These are phyloP conservation scores for Mycena olivaceomarginata DNA, from an alignment of 768 basidiomycete species.

Conservation along the genomic window DNA sequence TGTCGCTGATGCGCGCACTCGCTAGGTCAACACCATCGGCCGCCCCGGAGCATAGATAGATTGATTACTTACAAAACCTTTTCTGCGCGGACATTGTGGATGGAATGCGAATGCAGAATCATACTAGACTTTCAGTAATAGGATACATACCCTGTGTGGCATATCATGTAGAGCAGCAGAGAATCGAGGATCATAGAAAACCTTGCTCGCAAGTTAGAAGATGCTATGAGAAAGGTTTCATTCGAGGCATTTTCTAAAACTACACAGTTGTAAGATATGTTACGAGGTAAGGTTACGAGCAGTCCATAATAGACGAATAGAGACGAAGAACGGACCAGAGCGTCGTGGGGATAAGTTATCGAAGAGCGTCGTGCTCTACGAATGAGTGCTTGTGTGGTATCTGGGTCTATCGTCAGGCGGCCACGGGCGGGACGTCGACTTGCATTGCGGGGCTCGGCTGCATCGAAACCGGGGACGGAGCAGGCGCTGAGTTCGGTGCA, in stretches of 20 bases:
- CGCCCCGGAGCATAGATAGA: conserved; percentile 51
- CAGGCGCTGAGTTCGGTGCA: background rate
- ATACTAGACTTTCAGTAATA: background rate
- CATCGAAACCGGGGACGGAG: background rate
- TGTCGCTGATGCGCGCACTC: background rate
- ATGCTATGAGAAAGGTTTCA: background rate
- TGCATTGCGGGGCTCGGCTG: background rate
- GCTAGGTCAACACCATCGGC: conserved; percentile 76
- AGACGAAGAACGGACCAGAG: background rate
- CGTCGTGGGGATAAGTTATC: background rate
- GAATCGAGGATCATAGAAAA: background rate
- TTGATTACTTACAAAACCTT: background rate
- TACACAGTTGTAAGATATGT: conserved; percentile 10
- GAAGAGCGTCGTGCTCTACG: conserved; percentile 16
- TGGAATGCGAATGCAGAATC: conserved; percentile 11
- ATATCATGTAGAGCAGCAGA: background rate
- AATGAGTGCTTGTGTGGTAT: background rate
- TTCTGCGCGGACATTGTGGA: conserved; percentile 18
- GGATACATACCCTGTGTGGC: background rate
- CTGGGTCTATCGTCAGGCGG: conserved; percentile 22
- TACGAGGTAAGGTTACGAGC: background rate
- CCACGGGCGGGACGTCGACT: conserved; percentile 6
- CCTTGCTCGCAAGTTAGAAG: background rate
- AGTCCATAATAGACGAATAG: background rate
- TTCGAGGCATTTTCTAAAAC: conserved; percentile 17